These are phyloP conservation scores for Gossypium davidsonii DNA, from an alignment of 441 rosid species.

Conservation along the genomic window DNA sequence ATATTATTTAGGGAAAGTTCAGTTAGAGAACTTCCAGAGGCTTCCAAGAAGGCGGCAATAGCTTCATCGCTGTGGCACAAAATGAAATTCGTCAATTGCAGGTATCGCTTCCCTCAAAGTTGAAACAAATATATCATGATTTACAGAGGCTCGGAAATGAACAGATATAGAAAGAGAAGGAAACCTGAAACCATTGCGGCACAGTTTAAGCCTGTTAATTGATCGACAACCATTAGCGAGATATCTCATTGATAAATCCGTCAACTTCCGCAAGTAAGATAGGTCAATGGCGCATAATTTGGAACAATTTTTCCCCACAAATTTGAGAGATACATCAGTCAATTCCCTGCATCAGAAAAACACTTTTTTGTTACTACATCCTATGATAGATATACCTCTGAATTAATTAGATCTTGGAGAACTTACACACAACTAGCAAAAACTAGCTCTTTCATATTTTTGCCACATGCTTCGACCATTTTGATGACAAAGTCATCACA, in stretches of 20 bases:
- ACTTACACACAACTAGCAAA: slow-evolving; percentile 40
- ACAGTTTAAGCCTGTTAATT: slow-evolving; percentile 30
- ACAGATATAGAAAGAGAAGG: neutral
- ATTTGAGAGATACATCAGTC: slow-evolving; percentile 32
- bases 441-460: slow-evolving; percentile 38
- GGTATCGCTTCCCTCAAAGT: slow-evolving; percentile 1
- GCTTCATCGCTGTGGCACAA: slow-evolving; percentile 40
- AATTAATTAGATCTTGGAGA: slow-evolving; percentile 5
- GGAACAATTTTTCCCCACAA: slow-evolving; percentile 31
- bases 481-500: slow-evolving; percentile 21
- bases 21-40: slow-evolving; percentile 30
- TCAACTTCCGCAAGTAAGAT: slow-evolving; percentile 29
- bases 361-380: slow-evolving; percentile 4
- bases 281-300: slow-evolving; percentile 38
- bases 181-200: slow-evolving; percentile 41
- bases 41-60: slow-evolving; percentile 47
- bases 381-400: neutral
- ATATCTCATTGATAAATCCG: slow-evolving; percentile 29
- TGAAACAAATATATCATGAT: neutral
- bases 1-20: slow-evolving; percentile 34
- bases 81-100: neutral
- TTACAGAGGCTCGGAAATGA: neutral
- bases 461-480: slow-evolving; percentile 22
- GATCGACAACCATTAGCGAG: slow-evolving; percentile 40
- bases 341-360: slow-evolving; percentile 31